Conservation (phyloP, 768 basidiomycete species). For the Suillus clintonianus region DNA sequence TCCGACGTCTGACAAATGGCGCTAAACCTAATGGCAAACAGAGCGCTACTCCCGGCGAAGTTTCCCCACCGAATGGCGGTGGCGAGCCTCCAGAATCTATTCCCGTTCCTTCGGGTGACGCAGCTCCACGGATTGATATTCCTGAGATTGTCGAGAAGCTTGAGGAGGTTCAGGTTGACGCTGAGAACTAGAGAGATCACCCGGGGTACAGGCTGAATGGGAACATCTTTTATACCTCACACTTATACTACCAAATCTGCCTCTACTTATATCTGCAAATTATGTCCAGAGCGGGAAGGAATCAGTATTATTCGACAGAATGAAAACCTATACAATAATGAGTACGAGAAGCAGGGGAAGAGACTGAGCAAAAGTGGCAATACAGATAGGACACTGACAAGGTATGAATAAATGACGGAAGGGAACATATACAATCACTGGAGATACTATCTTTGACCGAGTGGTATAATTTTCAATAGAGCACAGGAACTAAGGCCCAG, state of each 20-base stretch:
- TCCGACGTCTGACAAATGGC: conserved; percentile 57
- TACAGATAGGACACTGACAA: conserved; percentile 39
- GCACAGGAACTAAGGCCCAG: conserved; percentile 31
- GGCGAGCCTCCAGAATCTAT: conserved; percentile 45
- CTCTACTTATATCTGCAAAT: conserved; percentile 19
- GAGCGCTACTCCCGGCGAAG: conserved; percentile 18
- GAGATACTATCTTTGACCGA: conserved; percentile 27
- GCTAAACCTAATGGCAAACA: conserved; percentile 37
- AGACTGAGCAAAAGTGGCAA: conserved; percentile 32
- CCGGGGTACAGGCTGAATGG: conserved; percentile 8
- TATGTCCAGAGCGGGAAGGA: conserved; percentile 16
- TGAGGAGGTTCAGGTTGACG: conserved; percentile 40
- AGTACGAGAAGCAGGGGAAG: conserved; percentile 25
- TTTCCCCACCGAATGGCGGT: conserved; percentile 39
- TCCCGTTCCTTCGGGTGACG: conserved; percentile 31
- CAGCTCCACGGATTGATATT: conserved; percentile 32
- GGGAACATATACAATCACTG: conserved; percentile 29
- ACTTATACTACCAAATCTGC: conserved; percentile 19
- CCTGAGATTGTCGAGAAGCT: conserved; percentile 44
- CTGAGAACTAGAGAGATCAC: conserved; percentile 17
- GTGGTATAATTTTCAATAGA: conserved; percentile 18
- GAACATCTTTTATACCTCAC: conserved; percentile 17
- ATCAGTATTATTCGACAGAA: conserved; percentile 32
- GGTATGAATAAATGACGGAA: conserved; percentile 39
- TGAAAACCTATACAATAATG: conserved; percentile 37